Percentiles rank a stretch among this genome's conserved stretches.
These are phyloP conservation scores for Pseudonectria foliicola DNA, from an alignment of 2,329 filamentous ascomycete genomes.

Conservation along the genomic window DNA sequence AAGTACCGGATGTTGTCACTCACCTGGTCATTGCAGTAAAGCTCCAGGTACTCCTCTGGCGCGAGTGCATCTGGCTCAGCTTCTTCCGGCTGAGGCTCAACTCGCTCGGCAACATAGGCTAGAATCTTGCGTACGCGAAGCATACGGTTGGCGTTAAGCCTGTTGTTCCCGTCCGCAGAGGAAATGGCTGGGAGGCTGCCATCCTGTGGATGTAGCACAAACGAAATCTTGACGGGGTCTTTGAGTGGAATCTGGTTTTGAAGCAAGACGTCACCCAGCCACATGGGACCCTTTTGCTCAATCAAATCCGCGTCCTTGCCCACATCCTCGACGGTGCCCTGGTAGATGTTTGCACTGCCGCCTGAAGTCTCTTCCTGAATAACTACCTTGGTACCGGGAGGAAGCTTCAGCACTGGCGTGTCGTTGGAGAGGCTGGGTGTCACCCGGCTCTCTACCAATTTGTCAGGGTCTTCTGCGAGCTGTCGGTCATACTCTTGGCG, in stretches of 20 bases:
- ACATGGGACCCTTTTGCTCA: constrained; percentile 80
- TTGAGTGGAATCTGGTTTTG: constrained; percentile 76
- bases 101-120: constrained; percentile 83
- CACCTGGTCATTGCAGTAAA: constrained; percentile 92
- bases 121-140: constrained; percentile 91
- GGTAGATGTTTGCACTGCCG: constrained; percentile 76
- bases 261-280: constrained; percentile 84
- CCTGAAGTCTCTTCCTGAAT: constrained; percentile 62
- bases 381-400: constrained; percentile 58
- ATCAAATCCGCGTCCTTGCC: constrained; percentile 73
- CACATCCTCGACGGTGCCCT: constrained; percentile 75
- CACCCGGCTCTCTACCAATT: constrained; percentile 54
- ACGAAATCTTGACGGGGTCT: constrained; percentile 94
- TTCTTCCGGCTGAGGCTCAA: constrained; percentile 63
- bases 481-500: constrained; percentile 66
- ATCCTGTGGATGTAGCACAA: constrained; percentile 76
- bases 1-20: constrained; percentile 22
- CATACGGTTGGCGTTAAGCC: constrained; percentile 96
- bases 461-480: constrained; percentile 46
- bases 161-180: constrained; percentile 72
- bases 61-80: constrained; percentile 54
- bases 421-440: constrained; percentile 64
- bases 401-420: constrained; percentile 68
- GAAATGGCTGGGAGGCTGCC: constrained; percentile 63
- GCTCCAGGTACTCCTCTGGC: constrained; percentile 88